Evolutionary conservation across 1,284 basidiomycete species (phyloP), one percentile per base, ranked within the genome.

Genomic region (Cryptococcus hybrid): DNA sequence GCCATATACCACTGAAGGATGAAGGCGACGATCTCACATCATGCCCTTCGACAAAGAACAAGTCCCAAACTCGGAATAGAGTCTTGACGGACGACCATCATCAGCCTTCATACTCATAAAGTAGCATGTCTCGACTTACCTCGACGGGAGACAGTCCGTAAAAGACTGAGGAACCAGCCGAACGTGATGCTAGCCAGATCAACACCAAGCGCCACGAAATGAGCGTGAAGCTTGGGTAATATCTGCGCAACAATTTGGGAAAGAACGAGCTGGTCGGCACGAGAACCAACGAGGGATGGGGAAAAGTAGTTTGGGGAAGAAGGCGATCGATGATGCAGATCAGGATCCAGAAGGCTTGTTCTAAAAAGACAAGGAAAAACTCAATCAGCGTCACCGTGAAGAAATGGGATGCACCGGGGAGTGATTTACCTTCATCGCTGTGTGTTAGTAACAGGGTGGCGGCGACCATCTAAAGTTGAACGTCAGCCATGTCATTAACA

Each of bases 291-390:
- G 3, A 93, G 80, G 0, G 86, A 87, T 0, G 89, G 87, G 0
- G 89, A 87, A 73, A 90, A 92, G 80, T 91, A 93, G 59, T 90
- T 86, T 51, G 86, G 82, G 91, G 91, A 0, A 93, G 81, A 50
- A 92, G 84, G 7, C 86, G 85, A 74, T 96, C 92, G 54, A 96
- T 86, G 58, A 98, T 88, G 34, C 91, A 91, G 0, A 87, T 82
- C 8, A 98, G 86, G 15, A 90, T 89, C 95, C 94, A 99, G 73
- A 97, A 99, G 0, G 95, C 95, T 61, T 96, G 92, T 79, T 98
- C 93, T 78, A 95, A 89, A 93, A 51, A 92, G 84, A 7, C 86
- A 30, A 30, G 30, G 30, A 91, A 51, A 96, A 85, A 57, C 97
- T 88, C 34, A 91, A 90, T 1, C 98, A 30, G 30, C 30, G 3